Percentiles rank a stretch among this genome's conserved stretches.
These are phyloP conservation scores for Thymus mandschuricus DNA, from an alignment of 257 asterid species.

Conservation along the genomic window DNA sequence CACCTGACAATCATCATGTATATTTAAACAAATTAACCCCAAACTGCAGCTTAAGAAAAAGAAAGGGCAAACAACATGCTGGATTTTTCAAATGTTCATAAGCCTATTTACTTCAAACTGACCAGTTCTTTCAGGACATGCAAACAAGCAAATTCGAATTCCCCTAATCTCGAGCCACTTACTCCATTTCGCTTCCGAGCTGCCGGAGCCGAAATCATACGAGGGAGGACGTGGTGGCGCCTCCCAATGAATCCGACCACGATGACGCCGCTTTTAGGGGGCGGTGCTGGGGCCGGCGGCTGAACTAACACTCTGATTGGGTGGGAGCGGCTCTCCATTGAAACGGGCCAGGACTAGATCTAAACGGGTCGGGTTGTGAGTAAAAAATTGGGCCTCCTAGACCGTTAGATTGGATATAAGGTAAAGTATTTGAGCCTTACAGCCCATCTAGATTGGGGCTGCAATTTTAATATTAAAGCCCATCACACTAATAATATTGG, in stretches of 20 bases:
- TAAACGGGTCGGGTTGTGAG: constrained; percentile 13
- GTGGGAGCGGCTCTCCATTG: constrained; percentile 59
- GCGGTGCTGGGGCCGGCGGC: constrained; percentile 45
- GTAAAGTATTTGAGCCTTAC: too few species aligned
- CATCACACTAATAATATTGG: too few species aligned
- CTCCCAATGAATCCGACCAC: constrained; percentile 88
- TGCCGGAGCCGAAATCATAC: constrained; percentile 78
- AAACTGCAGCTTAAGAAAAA: background rate
- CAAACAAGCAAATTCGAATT: constrained; percentile 31
- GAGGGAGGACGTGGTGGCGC: constrained; percentile 62
- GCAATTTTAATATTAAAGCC: too few species aligned
- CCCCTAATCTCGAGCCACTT: constrained; percentile 64
- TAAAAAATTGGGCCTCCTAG: too few species aligned
- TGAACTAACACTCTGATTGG: constrained; percentile 77
- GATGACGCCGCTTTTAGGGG: constrained; percentile 63
- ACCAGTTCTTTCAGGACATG: too few species aligned
- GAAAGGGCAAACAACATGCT: background rate
- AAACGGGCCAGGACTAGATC: constrained; percentile 11
- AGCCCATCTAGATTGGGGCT: too few species aligned
- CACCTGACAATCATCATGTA: constrained; percentile 1
- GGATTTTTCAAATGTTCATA: constrained; percentile 10
- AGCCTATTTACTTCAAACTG: background rate
- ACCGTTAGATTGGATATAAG: too few species aligned
- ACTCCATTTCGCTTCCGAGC: constrained; percentile 46
- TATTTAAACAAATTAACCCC: background rate